Evolutionary conservation across 2,329 filamentous ascomycete species (phyloP).

Genomic region (Aureobasidium musti): DNA sequence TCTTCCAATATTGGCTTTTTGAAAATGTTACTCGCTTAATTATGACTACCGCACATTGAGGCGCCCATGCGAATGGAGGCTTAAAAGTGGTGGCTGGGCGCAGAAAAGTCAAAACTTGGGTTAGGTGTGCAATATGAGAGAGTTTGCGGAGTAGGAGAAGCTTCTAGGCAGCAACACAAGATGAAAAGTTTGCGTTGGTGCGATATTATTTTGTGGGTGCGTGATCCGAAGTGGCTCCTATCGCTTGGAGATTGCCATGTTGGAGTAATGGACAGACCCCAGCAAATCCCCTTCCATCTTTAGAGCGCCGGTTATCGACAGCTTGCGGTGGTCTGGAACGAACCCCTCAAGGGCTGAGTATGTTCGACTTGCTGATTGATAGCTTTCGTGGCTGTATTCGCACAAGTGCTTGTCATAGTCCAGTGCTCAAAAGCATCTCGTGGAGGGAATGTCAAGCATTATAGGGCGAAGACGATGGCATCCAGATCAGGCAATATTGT

Average conservation of each 20-base stretch:
- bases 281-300: no score
- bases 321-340: neutral
- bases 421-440: neutral
- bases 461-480: neutral
- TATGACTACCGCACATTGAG: neutral
- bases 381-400: neutral
- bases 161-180: neutral
- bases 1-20: no score
- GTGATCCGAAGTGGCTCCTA: no score
- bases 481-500: neutral
- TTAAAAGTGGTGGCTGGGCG: neutral
- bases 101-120: neutral
- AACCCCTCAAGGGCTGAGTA: neutral
- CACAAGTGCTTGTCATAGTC: neutral
- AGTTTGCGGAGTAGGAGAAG: neutral
- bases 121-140: neutral
- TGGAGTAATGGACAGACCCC: no score
- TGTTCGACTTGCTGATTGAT: neutral
- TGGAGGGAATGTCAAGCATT: neutral
- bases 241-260: no score
- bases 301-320: neutral
- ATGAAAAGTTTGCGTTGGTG: neutral
- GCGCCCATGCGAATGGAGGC: neutral
- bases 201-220: no score
- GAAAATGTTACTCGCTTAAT: no score